Evolutionary conservation across 2,329 filamentous ascomycete species (phyloP), one percentile per base, ranked within the genome.

Genomic region (Hypoxylon rubiginosum): DNA sequence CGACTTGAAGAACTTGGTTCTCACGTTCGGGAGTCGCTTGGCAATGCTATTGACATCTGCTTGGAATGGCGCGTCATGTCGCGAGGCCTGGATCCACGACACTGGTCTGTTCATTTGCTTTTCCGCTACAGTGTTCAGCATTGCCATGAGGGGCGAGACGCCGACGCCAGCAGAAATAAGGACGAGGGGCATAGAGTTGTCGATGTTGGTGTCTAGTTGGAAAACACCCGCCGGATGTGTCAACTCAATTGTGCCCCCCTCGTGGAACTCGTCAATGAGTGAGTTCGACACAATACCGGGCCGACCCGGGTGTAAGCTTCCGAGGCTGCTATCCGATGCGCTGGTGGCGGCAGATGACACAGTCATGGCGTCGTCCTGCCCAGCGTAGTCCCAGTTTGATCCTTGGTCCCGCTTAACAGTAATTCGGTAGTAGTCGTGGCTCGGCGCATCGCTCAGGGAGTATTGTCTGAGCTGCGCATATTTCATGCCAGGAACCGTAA

Each of bases 381-480:
- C 66, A 13, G 52, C 63, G 24, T 69, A 70, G 28, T 72, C 72
- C 30, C 55, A 65, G 50, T 83, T 79, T 13, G 87, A 73, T 3
- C 88, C 89, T 1, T 80, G 76, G 73, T 93, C 90, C 64, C 84
- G 86, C 83, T 92, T 92, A 61, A 94, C 85, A 53, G 86, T 91
- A 78, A 93, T 90, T 30, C 91, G 87, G 78, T 92, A 91, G 77
- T 89, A 86, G 53, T 87, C 83, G 8, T 84, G 79, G 1, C 82
- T 81, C 1, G 89, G 90, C 53, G 86, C 83, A 68, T 92, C 90
- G 72, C 87, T 91, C 66, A 94, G 83, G 26, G 90, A 92, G 79
- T 93, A 94, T 77, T 93, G 91, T 32, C 91, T 83, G 17, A 88
- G 84, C 77, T 94, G 91, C 69, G 83, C 79, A 74, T 88, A 86